Base-by-base conservation (phyloP, 2,329 filamentous ascomycete species). In the Fusarium sp. region DNA sequence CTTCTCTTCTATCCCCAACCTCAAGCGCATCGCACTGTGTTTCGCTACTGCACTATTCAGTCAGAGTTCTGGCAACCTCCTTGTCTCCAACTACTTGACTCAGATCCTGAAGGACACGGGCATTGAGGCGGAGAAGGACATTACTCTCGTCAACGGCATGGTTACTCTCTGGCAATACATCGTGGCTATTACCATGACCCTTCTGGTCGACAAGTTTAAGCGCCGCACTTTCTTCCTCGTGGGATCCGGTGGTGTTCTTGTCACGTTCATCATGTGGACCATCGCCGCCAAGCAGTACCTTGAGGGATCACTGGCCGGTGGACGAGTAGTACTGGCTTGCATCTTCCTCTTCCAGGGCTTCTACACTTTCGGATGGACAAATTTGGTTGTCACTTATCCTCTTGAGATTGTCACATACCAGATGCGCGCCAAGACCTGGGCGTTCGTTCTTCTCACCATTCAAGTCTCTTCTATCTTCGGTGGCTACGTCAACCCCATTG, bases 291-390 rank as follows among this genome's bases (percentile, higher is more conserved):
- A 83, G 63, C 78, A 81, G 37, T 85, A 83, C 43, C 78, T 82
- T 0, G 80, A 83, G 8, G 74, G 74, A 7, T 82, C 79, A 7
- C 25, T 82, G 1, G 75, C 77, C 0, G 81, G 76, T 0, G 82
- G 82, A 0, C 79, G 81, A 2, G 72, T 83, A 2, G 83, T 85
- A 0, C 71, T 85, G 7, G 82, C 81, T 1, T 85, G 82, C 61
- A 84, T 85, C 62, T 85, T 85, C 67, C 58, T 85, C 38, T 85
- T 84, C 72, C 80, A 84, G 32, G 79, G 77, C 0, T 84, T 84
- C 40, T 85, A 85, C 59, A 83, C 81, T 1, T 79, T 84, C 38
- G 83, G 81, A 3, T 86, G 83, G 84, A 85, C 82, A 0, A 83
- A 83, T 12, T 47, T 86, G 47, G 80, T 85, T 5, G 83, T 85